These are phyloP conservation scores for Henckelia pumila DNA, from an alignment of 257 asterid genomes.

Conservation along the genomic window DNA sequence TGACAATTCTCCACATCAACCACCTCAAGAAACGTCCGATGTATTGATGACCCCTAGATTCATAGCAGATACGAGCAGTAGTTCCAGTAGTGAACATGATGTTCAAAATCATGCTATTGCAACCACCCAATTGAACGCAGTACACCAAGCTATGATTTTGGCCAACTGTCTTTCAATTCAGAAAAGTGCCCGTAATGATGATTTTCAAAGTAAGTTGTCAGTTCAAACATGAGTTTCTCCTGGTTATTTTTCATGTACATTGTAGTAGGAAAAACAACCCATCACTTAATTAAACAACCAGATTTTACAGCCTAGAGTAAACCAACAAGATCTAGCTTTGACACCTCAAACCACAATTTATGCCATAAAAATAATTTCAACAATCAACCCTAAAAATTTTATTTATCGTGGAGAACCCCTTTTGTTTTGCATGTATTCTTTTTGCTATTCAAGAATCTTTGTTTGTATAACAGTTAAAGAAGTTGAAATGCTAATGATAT, in stretches of 20 bases:
- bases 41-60: constrained; percentile 74
- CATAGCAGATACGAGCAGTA: constrained; percentile 39
- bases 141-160: constrained; percentile 79
- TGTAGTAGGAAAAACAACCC: neutral
- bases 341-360: neutral
- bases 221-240: constrained; percentile 15
- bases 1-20: constrained; percentile 35
- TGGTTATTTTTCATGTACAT: neutral
- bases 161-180: constrained; percentile 69
- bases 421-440: neutral
- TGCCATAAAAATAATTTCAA: too few species aligned
- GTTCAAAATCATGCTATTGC: constrained; percentile 36
- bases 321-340: neutral
- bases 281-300: neutral
- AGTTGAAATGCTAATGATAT: neutral
- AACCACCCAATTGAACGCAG: constrained; percentile 50
- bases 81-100: constrained; percentile 35
- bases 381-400: neutral
- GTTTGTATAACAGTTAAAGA: neutral
- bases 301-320: neutral
- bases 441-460: neutral
- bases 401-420: neutral
- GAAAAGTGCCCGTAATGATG: constrained; percentile 72
- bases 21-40: constrained; percentile 69
- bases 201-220: constrained; percentile 59